A percentile compares a stretch with the other conserved stretches of the same genome.
These are phyloP conservation scores for Penicillium manginii DNA, from an alignment of 495 filamentous ascomycete genomes.

Conservation along the genomic window DNA sequence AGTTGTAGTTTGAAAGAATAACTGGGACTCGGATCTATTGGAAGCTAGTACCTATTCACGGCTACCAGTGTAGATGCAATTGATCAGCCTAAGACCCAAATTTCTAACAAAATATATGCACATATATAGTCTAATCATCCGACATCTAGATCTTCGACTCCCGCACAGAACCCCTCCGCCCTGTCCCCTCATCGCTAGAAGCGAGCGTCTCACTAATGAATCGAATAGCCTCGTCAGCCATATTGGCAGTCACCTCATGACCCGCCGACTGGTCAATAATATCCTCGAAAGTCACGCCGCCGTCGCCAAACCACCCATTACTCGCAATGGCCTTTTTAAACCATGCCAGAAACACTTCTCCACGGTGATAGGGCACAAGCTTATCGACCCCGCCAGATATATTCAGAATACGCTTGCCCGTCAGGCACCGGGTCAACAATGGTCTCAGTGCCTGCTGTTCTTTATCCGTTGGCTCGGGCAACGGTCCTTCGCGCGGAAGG, in stretches of 20 bases:
- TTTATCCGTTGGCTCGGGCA: slow-evolving; percentile 51
- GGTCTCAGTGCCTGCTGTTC: slow-evolving; percentile 47
- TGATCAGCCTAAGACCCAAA: too few species aligned
- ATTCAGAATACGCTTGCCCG: slow-evolving; percentile 76
- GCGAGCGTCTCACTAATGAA: slow-evolving; percentile 62
- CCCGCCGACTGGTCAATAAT: slow-evolving; percentile 71
- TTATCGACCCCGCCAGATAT: slow-evolving; percentile 79
- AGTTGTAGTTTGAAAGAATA: too few species aligned
- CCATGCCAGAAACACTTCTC: slow-evolving; percentile 70
- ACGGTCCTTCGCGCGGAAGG: slow-evolving; percentile 35
- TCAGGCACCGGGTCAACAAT: slow-evolving; percentile 52
- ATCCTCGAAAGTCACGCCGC: slow-evolving; percentile 67
- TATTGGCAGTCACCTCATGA: slow-evolving; percentile 72
- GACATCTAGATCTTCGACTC: slow-evolving; percentile 42
- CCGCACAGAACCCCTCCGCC: slow-evolving; percentile 39
- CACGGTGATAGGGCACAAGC: slow-evolving; percentile 77
- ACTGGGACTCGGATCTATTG: too few species aligned
- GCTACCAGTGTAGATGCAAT: too few species aligned
- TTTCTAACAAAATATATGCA: too few species aligned
- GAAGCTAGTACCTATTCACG: too few species aligned
- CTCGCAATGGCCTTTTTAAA: slow-evolving; percentile 62
- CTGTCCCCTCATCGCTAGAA: slow-evolving; percentile 16
- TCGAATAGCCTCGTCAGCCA: slow-evolving; percentile 70
- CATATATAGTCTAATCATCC: neutral
- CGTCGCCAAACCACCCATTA: slow-evolving; percentile 61